Conservation (phyloP, 108 stramenopile genomes). For the Nitzschia putrida region DNA sequence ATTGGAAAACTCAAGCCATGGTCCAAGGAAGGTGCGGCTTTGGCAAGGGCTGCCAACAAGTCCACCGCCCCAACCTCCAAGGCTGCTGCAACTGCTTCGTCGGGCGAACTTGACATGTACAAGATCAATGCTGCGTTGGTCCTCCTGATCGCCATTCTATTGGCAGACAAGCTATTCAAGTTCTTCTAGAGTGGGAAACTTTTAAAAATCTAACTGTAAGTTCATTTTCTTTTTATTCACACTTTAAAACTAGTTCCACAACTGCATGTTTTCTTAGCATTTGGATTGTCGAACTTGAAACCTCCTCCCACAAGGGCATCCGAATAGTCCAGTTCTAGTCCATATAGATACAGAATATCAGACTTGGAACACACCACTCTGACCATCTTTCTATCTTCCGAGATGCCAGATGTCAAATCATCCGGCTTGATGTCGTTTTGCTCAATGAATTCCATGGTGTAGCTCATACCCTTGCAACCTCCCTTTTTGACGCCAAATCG, state of each 20-base stretch:
- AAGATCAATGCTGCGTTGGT: slow-evolving; percentile 51
- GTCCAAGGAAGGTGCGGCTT: slow-evolving; percentile 79
- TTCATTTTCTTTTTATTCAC: slow-evolving; percentile 30
- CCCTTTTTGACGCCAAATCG: slow-evolving; percentile 96
- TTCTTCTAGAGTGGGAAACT: too few relatives aligned
- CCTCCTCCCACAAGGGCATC: slow-evolving; percentile 96
- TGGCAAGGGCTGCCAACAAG: slow-evolving; percentile 58
- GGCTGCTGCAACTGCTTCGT: background rate
- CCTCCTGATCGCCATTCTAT: slow-evolving; percentile 57
- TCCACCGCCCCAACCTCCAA: background rate
- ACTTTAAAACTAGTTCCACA: slow-evolving; percentile 95
- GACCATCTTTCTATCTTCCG: slow-evolving; percentile 69
- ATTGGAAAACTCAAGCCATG: slow-evolving; percentile 81
- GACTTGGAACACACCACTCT: slow-evolving; percentile 93
- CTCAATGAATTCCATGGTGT: slow-evolving; percentile 92
- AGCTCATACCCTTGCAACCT: slow-evolving; percentile 92
- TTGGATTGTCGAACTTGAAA: slow-evolving; percentile 95
- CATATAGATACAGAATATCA: slow-evolving; percentile 89
- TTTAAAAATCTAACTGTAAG: too few relatives aligned
- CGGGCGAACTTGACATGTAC: background rate
- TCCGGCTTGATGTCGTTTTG: slow-evolving; percentile 80
- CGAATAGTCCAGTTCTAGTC: slow-evolving; percentile 93
- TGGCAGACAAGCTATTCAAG: slow-evolving; percentile 44
- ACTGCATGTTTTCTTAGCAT: slow-evolving; percentile 93
- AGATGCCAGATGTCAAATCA: slow-evolving; percentile 78